These are phyloP conservation scores for Ambrosiella cleistominuta DNA, from an alignment of 2,329 filamentous ascomycete species.

Conservation along the genomic window DNA sequence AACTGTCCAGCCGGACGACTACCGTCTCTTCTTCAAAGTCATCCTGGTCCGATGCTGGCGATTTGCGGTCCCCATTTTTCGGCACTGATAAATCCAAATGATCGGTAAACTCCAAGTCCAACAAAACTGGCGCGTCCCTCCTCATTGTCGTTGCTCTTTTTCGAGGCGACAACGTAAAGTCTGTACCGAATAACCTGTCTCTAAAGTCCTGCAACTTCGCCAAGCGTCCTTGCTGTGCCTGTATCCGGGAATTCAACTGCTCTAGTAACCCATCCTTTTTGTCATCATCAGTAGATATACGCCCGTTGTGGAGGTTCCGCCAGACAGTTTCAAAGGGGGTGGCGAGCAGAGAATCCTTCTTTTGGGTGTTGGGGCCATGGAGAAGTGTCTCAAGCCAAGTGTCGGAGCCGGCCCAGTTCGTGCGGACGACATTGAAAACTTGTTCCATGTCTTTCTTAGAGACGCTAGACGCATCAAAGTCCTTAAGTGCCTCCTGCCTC, in stretches of 20 bases:
- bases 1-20: neutral
- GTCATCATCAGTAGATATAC: constrained; percentile 38
- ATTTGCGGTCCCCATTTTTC: neutral
- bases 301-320: constrained; percentile 44
- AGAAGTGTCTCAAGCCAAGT: constrained; percentile 57
- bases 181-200: constrained; percentile 26
- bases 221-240: constrained; percentile 48
- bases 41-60: neutral
- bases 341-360: constrained; percentile 45
- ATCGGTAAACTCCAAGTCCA: constrained; percentile 35
- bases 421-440: constrained; percentile 43
- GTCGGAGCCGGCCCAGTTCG: constrained; percentile 64
- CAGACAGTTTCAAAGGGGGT: constrained; percentile 55
- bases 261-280: constrained; percentile 39
- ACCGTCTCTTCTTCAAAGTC: neutral
- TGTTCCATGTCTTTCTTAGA: constrained; percentile 25
- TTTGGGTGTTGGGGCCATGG: constrained; percentile 41
- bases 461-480: too few species aligned
- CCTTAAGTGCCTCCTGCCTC: constrained; percentile 30
- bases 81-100: constrained; percentile 24
- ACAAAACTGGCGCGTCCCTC: constrained; percentile 19
- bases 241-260: constrained; percentile 52
- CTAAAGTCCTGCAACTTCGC: constrained; percentile 58
- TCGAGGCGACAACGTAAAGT: constrained; percentile 15
- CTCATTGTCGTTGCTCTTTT: constrained; percentile 15